These are phyloP conservation scores for Pneumocystis canis DNA, from an alignment of 1,139 yeast species.

Conservation along the genomic window DNA sequence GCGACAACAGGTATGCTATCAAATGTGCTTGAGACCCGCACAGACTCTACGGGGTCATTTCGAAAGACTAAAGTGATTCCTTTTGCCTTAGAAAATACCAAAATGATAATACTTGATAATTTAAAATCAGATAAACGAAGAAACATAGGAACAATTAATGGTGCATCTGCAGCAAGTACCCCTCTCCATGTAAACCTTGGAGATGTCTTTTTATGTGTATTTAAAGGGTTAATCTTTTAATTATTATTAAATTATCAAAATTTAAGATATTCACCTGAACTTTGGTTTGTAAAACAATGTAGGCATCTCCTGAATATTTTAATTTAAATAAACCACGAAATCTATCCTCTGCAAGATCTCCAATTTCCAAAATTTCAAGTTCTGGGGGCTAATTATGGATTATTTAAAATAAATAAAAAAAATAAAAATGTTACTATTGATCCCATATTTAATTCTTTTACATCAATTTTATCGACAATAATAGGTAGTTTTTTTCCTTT, in stretches of 20 bases:
- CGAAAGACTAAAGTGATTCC: slow-evolving; percentile 77
- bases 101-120: slow-evolving; percentile 66
- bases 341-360: slow-evolving; percentile 65
- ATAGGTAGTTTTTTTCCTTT: slow-evolving; percentile 59
- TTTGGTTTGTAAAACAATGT: slow-evolving; percentile 62
- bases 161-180: slow-evolving; percentile 50
- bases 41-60: slow-evolving; percentile 74
- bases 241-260: background rate
- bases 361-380: slow-evolving; percentile 71
- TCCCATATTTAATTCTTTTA: slow-evolving; percentile 66
- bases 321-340: slow-evolving; percentile 78
- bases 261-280: slow-evolving; percentile 26
- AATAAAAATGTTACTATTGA: slow-evolving; percentile 23
- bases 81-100: slow-evolving; percentile 66
- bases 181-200: slow-evolving; percentile 48
- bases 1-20: slow-evolving; percentile 77
- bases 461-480: slow-evolving; percentile 56
- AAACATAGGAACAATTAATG: slow-evolving; percentile 66
- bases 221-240: slow-evolving; percentile 61
- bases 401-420: background rate
- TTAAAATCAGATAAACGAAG: slow-evolving; percentile 58
- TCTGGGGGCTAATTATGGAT: slow-evolving; percentile 39
- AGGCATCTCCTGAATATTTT: slow-evolving; percentile 66
- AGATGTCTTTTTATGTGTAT: slow-evolving; percentile 37
- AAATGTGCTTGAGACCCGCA: slow-evolving; percentile 69